phyloP scores from a whole-genome alignment of 148 eudicot genomes.

The Persicaria tinctoria region DNA sequence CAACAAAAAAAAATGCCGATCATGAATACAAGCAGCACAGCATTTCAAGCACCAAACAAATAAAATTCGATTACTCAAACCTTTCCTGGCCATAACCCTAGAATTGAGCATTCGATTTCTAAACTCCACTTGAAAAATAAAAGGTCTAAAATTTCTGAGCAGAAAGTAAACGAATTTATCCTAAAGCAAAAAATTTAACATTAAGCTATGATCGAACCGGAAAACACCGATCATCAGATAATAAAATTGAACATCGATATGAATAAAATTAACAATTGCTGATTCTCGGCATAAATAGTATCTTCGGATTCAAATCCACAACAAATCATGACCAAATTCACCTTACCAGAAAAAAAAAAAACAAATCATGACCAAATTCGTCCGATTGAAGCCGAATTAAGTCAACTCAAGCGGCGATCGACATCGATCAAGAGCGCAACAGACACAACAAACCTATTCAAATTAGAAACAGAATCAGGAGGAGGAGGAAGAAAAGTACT shows the following conservation, averaged over 20 bases:
- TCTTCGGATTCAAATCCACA: neutral
- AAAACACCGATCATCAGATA: neutral
- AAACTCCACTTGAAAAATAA: neutral
- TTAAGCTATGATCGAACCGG: neutral
- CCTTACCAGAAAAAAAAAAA: neutral
- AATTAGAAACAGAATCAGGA: neutral
- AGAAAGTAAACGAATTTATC: neutral
- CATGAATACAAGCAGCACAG: conserved; percentile 2
- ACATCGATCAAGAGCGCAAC: neutral
- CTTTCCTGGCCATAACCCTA: too few species aligned
- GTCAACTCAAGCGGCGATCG: neutral
- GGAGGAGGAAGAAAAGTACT: conserved; percentile 27
- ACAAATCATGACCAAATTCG: neutral
- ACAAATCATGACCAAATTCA: neutral
- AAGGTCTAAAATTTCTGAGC: neutral
- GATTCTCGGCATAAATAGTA: neutral
- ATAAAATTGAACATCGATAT: neutral
- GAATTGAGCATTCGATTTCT: too few species aligned
- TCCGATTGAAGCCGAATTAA: conserved; percentile 2
- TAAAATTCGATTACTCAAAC: neutral
- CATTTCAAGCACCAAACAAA: neutral
- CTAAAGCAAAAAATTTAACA: neutral
- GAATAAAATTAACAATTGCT: neutral
- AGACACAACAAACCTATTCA: neutral
- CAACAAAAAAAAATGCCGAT: neutral